Evolutionary conservation across 352 stramenopile genomes (phyloP).

Genomic region (Phytophthora litchii): DNA sequence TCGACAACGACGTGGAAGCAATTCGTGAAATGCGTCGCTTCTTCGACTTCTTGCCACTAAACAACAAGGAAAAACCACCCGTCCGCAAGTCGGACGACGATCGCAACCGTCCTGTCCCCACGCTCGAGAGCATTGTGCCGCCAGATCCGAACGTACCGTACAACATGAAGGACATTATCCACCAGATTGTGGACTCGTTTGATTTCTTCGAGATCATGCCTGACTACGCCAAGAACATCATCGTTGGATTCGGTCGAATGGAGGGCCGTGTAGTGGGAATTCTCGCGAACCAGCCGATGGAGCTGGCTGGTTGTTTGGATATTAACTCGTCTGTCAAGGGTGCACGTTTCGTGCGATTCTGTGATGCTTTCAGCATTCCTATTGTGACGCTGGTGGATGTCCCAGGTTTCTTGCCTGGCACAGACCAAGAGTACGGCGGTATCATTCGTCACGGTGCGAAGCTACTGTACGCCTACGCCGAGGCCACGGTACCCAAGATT

Average conservation of each 20-base stretch:
- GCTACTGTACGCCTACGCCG: constrained; percentile 97
- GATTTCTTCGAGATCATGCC: constrained; percentile 98
- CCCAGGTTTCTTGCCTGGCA: constrained; percentile 97
- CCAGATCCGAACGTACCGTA: constrained; percentile 98
- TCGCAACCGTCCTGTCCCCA: constrained; percentile 82
- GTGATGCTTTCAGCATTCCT: constrained; percentile 98
- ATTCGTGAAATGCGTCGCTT: constrained; percentile 94
- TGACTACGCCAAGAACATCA: constrained; percentile 98
- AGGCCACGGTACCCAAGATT: constrained; percentile 98
- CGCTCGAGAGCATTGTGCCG: constrained; percentile 94
- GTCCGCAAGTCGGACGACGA: constrained; percentile 87
- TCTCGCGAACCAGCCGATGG: constrained; percentile 98
- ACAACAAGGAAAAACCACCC: constrained; percentile 90
- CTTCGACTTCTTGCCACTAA: constrained; percentile 96
- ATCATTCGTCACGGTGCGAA: constrained; percentile 99
- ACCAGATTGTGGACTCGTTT: constrained; percentile 94
- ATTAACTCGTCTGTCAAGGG: constrained; percentile 97
- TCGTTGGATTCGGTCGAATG: constrained; percentile 97
- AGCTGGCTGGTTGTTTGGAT: constrained; percentile 97
- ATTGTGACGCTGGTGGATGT: constrained; percentile 99
- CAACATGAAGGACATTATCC: constrained; percentile 98
- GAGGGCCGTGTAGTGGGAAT: constrained; percentile 96
- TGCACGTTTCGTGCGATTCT: constrained; percentile 98
- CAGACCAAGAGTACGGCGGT: constrained; percentile 88
- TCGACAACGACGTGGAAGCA: constrained; percentile 97